Conservation (phyloP, 2,329 filamentous ascomycete species). For the Fusarium drepaniforme region DNA sequence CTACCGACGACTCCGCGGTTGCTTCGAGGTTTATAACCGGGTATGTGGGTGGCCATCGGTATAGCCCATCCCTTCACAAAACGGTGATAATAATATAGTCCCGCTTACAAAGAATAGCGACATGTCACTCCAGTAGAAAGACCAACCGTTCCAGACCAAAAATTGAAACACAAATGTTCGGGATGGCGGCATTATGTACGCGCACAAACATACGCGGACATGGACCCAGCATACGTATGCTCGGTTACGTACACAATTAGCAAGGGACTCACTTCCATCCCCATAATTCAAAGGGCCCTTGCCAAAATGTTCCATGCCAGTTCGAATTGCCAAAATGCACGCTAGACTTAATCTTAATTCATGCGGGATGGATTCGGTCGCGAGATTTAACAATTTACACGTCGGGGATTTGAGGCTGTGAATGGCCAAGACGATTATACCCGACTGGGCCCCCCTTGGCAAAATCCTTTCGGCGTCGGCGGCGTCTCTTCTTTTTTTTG, state of each 20-base stretch:
- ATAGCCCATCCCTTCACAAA: neutral
- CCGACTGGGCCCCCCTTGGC: constrained; percentile 29
- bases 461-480: neutral
- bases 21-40: neutral
- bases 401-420: neutral
- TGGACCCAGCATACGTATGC: constrained; percentile 16
- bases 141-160: neutral
- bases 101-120: neutral
- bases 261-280: neutral
- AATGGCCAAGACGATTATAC: neutral
- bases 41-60: neutral
- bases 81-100: neutral
- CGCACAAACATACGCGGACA: neutral
- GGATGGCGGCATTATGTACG: neutral
- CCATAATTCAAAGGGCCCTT: constrained; percentile 7
- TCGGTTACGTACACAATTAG: constrained; percentile 18
- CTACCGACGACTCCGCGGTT: neutral
- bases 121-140: neutral
- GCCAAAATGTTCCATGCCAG: neutral
- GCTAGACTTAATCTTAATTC: neutral
- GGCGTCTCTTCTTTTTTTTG: neutral
- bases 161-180: neutral
- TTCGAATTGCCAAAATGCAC: neutral
- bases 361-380: neutral
- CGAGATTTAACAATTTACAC: neutral